Evolutionary conservation across 805 yeast genomes (phyloP).

Genomic region (Candida nonsorbophila): DNA sequence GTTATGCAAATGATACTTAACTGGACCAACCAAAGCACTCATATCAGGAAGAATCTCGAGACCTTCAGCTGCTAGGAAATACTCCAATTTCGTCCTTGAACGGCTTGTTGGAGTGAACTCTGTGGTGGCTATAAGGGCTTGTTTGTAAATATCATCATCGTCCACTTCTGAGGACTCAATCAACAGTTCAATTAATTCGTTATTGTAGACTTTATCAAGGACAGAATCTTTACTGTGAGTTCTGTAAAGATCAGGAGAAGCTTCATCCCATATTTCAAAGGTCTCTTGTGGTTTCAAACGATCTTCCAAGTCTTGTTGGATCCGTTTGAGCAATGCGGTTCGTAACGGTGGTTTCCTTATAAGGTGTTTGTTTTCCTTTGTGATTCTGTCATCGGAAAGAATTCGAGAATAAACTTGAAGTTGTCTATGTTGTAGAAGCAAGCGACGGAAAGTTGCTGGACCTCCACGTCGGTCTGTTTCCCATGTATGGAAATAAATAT

Average conservation of each 20-base stretch:
- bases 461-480: no score
- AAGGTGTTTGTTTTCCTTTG: no score
- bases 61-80: conserved; percentile 1
- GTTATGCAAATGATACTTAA: conserved; percentile 25
- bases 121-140: conserved; percentile 1
- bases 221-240: neutral
- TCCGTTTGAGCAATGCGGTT: conserved; percentile 1
- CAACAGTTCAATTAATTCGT: conserved; percentile 1
- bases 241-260: neutral
- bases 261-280: conserved; percentile 23
- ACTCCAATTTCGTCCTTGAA: conserved; percentile 1
- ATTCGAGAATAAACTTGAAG: no score
- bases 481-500: no score
- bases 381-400: no score
- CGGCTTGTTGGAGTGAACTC: no score
- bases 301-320: conserved; percentile 16
- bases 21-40: conserved; percentile 1
- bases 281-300: conserved; percentile 26
- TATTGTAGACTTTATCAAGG: neutral
- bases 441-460: no score
- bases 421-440: no score
- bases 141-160: neutral
- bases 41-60: conserved; percentile 17
- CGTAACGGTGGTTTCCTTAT: conserved; percentile 2
- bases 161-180: neutral